Evolutionary conservation across 2,329 filamentous ascomycete species (phyloP).

Genomic region (Penicillium brasilianum): DNA sequence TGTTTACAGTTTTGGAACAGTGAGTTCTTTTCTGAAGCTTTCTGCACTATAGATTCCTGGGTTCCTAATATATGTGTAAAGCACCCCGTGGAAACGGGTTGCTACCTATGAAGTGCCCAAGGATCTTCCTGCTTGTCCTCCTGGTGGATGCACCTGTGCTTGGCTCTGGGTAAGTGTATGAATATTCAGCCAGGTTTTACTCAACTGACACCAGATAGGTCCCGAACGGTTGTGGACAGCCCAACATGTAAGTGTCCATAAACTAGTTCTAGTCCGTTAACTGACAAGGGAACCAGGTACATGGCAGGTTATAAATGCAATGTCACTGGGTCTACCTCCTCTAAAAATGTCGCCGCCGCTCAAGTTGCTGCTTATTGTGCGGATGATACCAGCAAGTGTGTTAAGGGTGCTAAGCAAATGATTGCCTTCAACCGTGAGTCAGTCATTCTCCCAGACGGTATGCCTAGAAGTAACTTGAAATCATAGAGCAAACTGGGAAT

Average conservation of each 20-base stretch:
- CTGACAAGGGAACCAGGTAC: slow-evolving; percentile 31
- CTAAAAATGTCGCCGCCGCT: slow-evolving; percentile 48
- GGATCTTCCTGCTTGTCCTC: slow-evolving; percentile 44
- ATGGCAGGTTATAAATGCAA: slow-evolving; percentile 59
- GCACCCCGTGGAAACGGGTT: slow-evolving; percentile 47
- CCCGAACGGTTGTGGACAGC: slow-evolving; percentile 44
- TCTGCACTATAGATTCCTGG: neutral
- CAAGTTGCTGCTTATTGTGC: slow-evolving; percentile 51
- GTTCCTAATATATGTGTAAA: slow-evolving; percentile 17
- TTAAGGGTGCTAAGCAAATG: slow-evolving; percentile 58
- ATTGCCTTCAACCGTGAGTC: slow-evolving; percentile 53
- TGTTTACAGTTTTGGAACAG: slow-evolving; percentile 55
- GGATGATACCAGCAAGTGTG: slow-evolving; percentile 49
- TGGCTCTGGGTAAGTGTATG: slow-evolving; percentile 45
- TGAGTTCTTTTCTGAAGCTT: slow-evolving; percentile 32
- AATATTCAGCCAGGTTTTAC: neutral
- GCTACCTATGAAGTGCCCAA: slow-evolving; percentile 45
- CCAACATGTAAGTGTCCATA: slow-evolving; percentile 41
- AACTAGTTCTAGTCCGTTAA: neutral
- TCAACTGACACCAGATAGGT: slow-evolving; percentile 22
- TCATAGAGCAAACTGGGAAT: slow-evolving; percentile 23
- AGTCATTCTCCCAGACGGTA: neutral
- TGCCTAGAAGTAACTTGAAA: neutral
- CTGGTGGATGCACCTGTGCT: slow-evolving; percentile 48
- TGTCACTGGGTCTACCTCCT: slow-evolving; percentile 52